phyloP scores from a whole-genome alignment of 2,329 filamentous ascomycete genomes.

The Penicillium occitanis region DNA sequence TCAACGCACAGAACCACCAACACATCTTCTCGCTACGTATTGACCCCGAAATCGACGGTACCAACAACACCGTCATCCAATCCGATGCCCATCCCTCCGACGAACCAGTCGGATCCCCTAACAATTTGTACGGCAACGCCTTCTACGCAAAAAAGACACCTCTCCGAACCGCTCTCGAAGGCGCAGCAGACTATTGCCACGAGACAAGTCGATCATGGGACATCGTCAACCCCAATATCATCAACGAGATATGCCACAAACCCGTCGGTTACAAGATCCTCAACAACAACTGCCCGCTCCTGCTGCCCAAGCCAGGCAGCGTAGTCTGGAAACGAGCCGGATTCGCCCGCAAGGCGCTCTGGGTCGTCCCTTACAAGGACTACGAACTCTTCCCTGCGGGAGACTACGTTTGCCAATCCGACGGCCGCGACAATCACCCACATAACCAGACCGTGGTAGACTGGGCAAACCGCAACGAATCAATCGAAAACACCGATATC shows the following conservation, averaged over 20 bases:
- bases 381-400: conserved; percentile 62
- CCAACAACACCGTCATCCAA: conserved; percentile 80
- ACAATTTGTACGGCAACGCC: conserved; percentile 86
- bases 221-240: conserved; percentile 75
- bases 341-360: conserved; percentile 81
- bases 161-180: conserved; percentile 66
- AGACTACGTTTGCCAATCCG: conserved; percentile 61
- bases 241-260: conserved; percentile 83
- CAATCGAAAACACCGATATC: conserved; percentile 56
- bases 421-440: conserved; percentile 29
- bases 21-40: conserved; percentile 90
- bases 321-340: conserved; percentile 87
- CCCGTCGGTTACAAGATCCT: conserved; percentile 86
- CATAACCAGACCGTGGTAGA: conserved; percentile 46
- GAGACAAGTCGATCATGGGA: conserved; percentile 85
- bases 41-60: conserved; percentile 82
- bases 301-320: conserved; percentile 76
- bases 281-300: conserved; percentile 73
- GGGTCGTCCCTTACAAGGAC: conserved; percentile 63
- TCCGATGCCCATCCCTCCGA: conserved; percentile 71
- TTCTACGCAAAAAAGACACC: conserved; percentile 85
- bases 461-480: conserved; percentile 48
- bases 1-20: conserved; percentile 95
- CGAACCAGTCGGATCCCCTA: conserved; percentile 72
- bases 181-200: conserved; percentile 77